Conservation (phyloP, 164 flowering plant genomes). For the Tetracentron sinense region DNA sequence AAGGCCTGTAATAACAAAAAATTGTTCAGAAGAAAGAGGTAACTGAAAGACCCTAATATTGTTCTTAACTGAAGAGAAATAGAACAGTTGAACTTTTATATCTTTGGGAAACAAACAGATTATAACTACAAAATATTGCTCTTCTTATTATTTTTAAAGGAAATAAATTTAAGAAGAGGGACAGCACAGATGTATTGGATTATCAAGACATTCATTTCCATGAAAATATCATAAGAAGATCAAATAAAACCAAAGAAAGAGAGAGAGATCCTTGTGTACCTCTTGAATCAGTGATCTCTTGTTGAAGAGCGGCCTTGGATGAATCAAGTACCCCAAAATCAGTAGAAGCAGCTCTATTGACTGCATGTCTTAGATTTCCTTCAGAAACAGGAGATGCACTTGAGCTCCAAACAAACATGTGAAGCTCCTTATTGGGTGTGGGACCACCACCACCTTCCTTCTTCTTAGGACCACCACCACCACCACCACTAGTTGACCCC, state of each 20-base stretch:
- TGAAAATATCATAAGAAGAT: too few relatives aligned
- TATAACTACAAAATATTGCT: too few relatives aligned
- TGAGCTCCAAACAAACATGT: constrained; percentile 80
- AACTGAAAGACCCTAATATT: too few relatives aligned
- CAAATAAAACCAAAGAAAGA: too few relatives aligned
- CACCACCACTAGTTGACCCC: constrained; percentile 9
- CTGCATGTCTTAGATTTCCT: constrained; percentile 33
- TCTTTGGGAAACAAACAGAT: too few relatives aligned
- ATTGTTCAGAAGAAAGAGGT: neutral
- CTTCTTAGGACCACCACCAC: constrained; percentile 3
- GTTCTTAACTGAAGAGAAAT: neutral
- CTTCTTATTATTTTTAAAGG: too few relatives aligned
- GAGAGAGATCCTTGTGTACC: constrained; percentile 11
- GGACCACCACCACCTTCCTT: constrained; percentile 18
- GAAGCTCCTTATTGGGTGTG: constrained; percentile 40
- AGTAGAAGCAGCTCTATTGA: constrained; percentile 31
- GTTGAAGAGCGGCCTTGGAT: constrained; percentile 27
- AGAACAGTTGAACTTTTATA: too few relatives aligned
- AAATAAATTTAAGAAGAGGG: too few relatives aligned
- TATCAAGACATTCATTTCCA: too few relatives aligned
- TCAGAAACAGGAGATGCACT: constrained; percentile 65
- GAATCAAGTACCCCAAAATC: constrained; percentile 28
- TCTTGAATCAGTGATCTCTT: constrained; percentile 28
- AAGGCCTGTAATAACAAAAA: constrained; percentile 12
- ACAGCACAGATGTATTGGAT: too few relatives aligned